phyloP scores from a whole-genome alignment of 1,284 basidiomycete genomes.

The Papiliotrema fonsecae region DNA sequence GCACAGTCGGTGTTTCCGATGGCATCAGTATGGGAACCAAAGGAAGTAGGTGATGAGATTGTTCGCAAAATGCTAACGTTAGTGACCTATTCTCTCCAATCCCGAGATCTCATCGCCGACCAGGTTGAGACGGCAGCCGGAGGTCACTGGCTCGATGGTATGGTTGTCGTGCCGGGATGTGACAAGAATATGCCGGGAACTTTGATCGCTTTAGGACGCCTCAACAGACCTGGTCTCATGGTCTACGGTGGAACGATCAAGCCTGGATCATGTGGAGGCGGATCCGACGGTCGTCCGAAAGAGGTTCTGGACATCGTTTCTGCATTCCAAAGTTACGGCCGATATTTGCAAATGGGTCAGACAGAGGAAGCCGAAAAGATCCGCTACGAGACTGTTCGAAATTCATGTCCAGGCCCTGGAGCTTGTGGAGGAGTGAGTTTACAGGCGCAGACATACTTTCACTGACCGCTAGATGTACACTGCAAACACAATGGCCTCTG shows the following conservation, averaged over 20 bases:
- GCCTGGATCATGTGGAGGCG: constrained; percentile 72
- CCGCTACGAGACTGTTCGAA: constrained; percentile 76
- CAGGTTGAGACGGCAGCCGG: constrained; percentile 93
- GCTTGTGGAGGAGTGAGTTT: constrained; percentile 85
- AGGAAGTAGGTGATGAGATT: constrained; percentile 53
- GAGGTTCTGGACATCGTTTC: constrained; percentile 82
- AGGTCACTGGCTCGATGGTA: constrained; percentile 96
- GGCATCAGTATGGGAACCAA: constrained; percentile 95
- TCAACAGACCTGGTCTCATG: constrained; percentile 93
- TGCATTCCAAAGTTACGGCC: constrained; percentile 91
- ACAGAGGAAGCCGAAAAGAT: constrained; percentile 74
- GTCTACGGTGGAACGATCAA: constrained; percentile 94
- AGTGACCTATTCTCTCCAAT: constrained; percentile 90
- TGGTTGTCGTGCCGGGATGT: constrained; percentile 93
- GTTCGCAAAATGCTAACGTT: constrained; percentile 5
- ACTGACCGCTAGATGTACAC: constrained; percentile 60
- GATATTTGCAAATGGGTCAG: constrained; percentile 82
- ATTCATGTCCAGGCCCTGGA: constrained; percentile 91
- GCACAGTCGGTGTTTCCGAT: constrained; percentile 93
- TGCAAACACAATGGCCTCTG: constrained; percentile 93
- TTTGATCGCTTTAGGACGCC: constrained; percentile 82
- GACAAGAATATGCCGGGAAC: constrained; percentile 99
- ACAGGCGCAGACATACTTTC: background rate
- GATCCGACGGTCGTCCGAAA: constrained; percentile 34
- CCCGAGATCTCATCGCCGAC: constrained; percentile 94